Base-by-base conservation (phyloP, 1,284 basidiomycete species). In the Malassezia vespertilionis region DNA sequence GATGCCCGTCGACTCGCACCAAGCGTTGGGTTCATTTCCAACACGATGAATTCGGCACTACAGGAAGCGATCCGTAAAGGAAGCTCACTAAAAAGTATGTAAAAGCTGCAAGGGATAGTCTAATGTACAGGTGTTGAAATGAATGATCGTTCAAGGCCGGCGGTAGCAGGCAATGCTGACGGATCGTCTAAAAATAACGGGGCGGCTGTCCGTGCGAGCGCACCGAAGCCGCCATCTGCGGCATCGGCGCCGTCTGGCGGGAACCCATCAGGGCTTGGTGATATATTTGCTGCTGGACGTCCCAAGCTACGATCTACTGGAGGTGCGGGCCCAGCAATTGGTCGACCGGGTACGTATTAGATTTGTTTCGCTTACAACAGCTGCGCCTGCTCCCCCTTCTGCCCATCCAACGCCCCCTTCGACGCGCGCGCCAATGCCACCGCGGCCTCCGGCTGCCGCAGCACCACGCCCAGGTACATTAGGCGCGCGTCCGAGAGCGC, bases 221-320 rank as follows among this genome's bases (percentile, higher is more conserved):
- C 26, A 9, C 22, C 39, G 8, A 38, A 31, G n/a, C 40, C 28
- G n/a, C 52, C 37, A 7, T 34, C 32, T 9, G 52, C 59, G 11
- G 52, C 57, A 23, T 30, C 33, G 0, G 44, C 54, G 15, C 44
- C 45, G 2, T 30, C 53, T 2, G 40, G 44, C 5, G 48, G 44
- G 8, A 45, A 50, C 4, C 53, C 57, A 18, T 12, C 44, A 2
- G 86, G 88, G 65, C 74, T 90, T 4, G 88, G 81, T 23, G 82
- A 80, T 7, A 71, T 91, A 8, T 90, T 91, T 67, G 86, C 88
- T 33, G 86, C 84, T 18, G 88, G 88, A 1, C 82, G 90, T 75
- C 88, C 88, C 2, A 88, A 85, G 65, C 68, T 91, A 56, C 89
- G 82, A 73, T 54, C 56, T 4, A 38, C 48, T 9, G 40, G 36